Percentiles rank a stretch among this genome's conserved stretches.
Evolutionary conservation across 1,284 basidiomycete genomes (phyloP).

Genomic region (Leucoagaricus sp.): DNA sequence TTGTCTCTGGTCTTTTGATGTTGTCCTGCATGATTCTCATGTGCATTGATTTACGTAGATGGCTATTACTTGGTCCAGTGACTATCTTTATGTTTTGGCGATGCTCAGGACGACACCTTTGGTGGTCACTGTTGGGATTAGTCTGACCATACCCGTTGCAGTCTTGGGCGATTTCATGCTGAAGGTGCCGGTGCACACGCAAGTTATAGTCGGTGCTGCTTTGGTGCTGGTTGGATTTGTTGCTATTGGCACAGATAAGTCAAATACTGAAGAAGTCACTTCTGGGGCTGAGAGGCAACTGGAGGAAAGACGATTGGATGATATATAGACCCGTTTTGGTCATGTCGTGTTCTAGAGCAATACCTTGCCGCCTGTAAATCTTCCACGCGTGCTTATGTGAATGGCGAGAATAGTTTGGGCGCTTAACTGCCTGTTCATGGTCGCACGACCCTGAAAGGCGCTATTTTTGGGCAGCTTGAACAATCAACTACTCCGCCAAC

Average conservation of each 20-base stretch:
- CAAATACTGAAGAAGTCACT: conserved; percentile 19
- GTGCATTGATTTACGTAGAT: conserved; percentile 52
- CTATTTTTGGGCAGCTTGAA: not conserved
- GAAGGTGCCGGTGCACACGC: conserved; percentile 50
- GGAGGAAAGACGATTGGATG: not conserved
- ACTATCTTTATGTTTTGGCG: conserved; percentile 87
- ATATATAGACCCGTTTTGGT: not conserved
- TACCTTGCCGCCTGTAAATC: not conserved
- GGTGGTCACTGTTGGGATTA: conserved; percentile 92
- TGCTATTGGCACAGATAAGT: conserved; percentile 63
- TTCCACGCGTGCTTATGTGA: not conserved
- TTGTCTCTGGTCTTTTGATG: conserved; percentile 9
- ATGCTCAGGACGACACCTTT: conserved; percentile 98
- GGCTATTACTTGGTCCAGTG: conserved; percentile 82
- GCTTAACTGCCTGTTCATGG: not conserved
- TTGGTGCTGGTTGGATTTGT: conserved; percentile 71
- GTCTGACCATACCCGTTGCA: conserved; percentile 92
- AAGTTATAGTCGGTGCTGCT: conserved; percentile 66
- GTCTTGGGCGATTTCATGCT: conserved; percentile 79
- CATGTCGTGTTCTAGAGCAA: not conserved
- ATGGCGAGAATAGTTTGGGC: not conserved
- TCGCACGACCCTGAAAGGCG: not conserved
- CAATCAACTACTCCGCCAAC: not conserved
- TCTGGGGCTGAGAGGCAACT: not conserved
- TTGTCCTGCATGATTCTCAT: conserved; percentile 3